Conservation (phyloP, 2,329 filamentous ascomycete genomes). For the Emmonsia crescens region DNA sequence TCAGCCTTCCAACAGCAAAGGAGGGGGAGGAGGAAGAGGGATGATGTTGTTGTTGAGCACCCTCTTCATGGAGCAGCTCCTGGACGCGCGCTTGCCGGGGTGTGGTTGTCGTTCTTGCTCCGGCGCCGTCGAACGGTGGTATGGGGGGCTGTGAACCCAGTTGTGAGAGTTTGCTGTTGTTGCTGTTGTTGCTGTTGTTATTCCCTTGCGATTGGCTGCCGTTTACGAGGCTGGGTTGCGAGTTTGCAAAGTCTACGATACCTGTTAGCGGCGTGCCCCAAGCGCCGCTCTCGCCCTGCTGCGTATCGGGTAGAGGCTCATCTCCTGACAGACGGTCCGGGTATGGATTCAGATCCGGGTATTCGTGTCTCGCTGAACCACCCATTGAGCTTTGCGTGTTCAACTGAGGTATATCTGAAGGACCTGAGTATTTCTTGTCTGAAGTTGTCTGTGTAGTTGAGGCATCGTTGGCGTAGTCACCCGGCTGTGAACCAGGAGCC, state of each 20-base stretch:
- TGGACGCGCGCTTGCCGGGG: constrained; percentile 10
- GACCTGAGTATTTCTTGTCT: constrained; percentile 68
- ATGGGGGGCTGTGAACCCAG: constrained; percentile 27
- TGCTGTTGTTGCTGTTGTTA: constrained; percentile 12
- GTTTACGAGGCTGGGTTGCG: constrained; percentile 20
- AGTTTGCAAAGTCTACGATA: constrained; percentile 20
- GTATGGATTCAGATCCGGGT: constrained; percentile 44
- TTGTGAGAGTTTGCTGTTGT: constrained; percentile 16
- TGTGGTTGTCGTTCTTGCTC: constrained; percentile 17
- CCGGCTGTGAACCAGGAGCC: constrained; percentile 46
- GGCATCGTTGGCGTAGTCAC: constrained; percentile 69
- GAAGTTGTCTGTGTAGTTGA: constrained; percentile 76
- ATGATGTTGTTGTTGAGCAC: constrained; percentile 1
- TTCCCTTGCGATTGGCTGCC: constrained; percentile 28
- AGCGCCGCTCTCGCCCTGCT: constrained; percentile 36
- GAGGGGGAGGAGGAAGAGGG: neutral
- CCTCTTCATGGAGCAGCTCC: constrained; percentile 8
- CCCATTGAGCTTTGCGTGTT: constrained; percentile 51
- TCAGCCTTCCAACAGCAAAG: constrained; percentile 2
- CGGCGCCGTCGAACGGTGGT: constrained; percentile 29
- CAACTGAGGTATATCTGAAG: constrained; percentile 55
- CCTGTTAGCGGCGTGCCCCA: constrained; percentile 18
- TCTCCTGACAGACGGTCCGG: constrained; percentile 43
- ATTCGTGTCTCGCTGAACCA: constrained; percentile 31
- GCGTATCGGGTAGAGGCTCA: constrained; percentile 55